phyloP scores from a whole-genome alignment of 2,329 filamentous ascomycete genomes.

The Chaetomium strumarium region DNA sequence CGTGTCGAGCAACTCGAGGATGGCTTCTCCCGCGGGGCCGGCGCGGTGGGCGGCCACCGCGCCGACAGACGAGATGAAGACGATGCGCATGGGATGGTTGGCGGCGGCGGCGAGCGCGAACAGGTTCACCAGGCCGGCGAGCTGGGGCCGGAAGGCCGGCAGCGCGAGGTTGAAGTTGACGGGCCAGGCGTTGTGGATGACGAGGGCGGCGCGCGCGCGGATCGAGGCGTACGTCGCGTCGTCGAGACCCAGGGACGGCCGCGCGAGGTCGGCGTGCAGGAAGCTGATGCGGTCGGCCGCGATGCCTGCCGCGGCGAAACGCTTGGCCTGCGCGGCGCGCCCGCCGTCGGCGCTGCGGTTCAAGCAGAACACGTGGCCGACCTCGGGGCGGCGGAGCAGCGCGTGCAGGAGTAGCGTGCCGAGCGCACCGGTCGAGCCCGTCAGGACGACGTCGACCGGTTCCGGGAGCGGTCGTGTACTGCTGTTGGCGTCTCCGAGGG shows the following conservation, averaged over 20 bases:
- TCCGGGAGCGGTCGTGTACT: neutral
- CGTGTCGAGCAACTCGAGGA: neutral
- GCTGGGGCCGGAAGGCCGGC: neutral
- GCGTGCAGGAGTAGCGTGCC: constrained; percentile 5
- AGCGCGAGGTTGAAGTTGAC: constrained; percentile 12
- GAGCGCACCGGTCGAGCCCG: constrained; percentile 10
- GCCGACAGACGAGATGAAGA: neutral
- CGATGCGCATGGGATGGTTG: neutral
- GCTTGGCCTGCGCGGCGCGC: neutral
- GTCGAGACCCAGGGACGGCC: neutral
- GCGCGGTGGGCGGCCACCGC: neutral
- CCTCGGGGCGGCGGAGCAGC: neutral
- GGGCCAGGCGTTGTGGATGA: constrained; percentile 15
- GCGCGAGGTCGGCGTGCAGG: neutral
- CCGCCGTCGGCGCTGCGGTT: constrained; percentile 5
- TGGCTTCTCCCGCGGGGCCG: neutral
- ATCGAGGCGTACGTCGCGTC: neutral
- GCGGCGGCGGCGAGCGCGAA: neutral
- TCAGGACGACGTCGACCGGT: constrained; percentile 6
- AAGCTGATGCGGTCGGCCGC: neutral
- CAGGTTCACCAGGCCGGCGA: neutral
- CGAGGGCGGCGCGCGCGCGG: neutral
- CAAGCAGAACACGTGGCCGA: constrained; percentile 9
- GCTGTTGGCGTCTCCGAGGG: neutral
- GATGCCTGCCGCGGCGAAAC: neutral